These are phyloP conservation scores for Aspergillus awamori DNA, from an alignment of 2,329 filamentous ascomycete species.

Conservation along the genomic window DNA sequence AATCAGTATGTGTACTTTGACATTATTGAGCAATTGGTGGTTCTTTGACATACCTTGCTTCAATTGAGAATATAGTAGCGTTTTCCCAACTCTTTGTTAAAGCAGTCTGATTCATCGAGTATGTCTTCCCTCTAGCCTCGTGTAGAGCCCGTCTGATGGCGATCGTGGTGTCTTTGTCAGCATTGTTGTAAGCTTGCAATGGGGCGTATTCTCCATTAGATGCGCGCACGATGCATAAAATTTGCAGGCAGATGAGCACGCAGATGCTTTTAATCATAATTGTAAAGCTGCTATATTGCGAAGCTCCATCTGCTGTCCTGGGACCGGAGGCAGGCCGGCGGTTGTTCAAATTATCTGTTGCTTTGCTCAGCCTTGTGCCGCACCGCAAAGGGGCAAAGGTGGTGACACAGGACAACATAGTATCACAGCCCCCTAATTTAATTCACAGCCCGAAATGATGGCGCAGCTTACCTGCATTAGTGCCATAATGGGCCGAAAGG, in stretches of 20 bases:
- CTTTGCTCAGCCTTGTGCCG: too few relatives aligned
- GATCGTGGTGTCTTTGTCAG: neutral
- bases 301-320: too few relatives aligned
- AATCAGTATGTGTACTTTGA: neutral
- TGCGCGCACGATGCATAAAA: neutral
- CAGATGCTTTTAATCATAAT: neutral
- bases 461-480: too few relatives aligned
- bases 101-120: constrained; percentile 1
- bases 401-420: too few relatives aligned
- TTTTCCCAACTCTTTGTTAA: constrained; percentile 9
- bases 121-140: neutral
- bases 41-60: neutral
- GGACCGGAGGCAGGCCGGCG: too few relatives aligned
- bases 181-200: neutral
- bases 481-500: too few relatives aligned
- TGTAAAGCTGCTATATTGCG: too few relatives aligned
- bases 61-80: constrained; percentile 9
- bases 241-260: neutral
- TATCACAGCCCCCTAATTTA: too few relatives aligned
- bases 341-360: too few relatives aligned
- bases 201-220: neutral
- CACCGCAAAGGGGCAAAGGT: too few relatives aligned
- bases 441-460: too few relatives aligned
- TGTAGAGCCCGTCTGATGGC: constrained; percentile 10
- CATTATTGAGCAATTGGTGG: neutral